Evolutionary conservation across 2,329 filamentous ascomycete species (phyloP).

Genomic region (Cladophialophora carrionii): DNA sequence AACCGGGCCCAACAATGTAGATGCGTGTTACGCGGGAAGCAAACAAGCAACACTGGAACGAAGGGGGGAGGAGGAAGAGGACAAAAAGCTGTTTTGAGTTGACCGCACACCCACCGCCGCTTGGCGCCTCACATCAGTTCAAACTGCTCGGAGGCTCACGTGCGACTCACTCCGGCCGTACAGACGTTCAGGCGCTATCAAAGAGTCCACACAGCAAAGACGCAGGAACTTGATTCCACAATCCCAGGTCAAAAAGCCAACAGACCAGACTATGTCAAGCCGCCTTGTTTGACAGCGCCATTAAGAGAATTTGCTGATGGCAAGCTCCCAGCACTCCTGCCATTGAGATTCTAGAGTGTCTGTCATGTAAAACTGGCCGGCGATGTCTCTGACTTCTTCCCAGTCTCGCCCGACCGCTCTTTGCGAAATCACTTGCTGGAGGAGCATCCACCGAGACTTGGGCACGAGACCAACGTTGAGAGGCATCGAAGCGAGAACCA

Average conservation of each 20-base stretch:
- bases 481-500: not conserved
- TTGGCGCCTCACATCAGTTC: not conserved
- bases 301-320: not conserved
- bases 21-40: not conserved
- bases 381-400: not conserved
- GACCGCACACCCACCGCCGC: not conserved
- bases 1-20: slow-evolving; percentile 5
- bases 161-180: no score
- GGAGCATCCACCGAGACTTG: not conserved
- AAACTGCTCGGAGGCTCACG: no score
- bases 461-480: not conserved
- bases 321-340: not conserved
- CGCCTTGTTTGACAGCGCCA: not conserved
- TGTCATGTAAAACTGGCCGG: not conserved
- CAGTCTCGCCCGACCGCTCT: not conserved
- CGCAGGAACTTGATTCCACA: not conserved
- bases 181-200: no score
- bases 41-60: not conserved
- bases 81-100: not conserved
- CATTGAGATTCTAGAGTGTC: not conserved
- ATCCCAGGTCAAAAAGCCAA: not conserved
- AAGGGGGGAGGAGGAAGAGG: not conserved
- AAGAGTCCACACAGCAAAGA: not conserved
- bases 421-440: not conserved
- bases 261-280: not conserved